Evolutionary conservation across 2,329 filamentous ascomycete species (phyloP).

Genomic region (Aspergillus niger): DNA sequence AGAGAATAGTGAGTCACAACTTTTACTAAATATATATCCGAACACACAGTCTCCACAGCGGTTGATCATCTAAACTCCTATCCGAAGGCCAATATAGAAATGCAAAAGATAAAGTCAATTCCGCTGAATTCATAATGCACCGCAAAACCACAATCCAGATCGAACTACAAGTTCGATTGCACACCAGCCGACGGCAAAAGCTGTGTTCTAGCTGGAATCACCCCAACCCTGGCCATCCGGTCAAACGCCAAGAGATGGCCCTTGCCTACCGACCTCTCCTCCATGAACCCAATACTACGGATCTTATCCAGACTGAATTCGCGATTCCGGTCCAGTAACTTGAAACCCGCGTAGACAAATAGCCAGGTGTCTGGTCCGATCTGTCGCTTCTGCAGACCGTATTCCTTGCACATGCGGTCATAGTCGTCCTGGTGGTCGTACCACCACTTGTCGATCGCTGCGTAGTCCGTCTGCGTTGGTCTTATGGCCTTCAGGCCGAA

Average conservation of each 20-base stretch:
- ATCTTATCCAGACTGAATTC: slow-evolving; percentile 28
- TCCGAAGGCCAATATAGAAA: no score
- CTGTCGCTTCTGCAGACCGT: slow-evolving; percentile 16
- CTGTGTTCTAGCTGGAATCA: slow-evolving; percentile 3
- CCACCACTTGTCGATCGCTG: slow-evolving; percentile 25
- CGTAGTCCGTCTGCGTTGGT: slow-evolving; percentile 12
- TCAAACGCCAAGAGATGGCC: slow-evolving; percentile 21
- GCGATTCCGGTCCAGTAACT: slow-evolving; percentile 20
- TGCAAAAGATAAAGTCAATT: no score
- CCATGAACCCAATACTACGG: slow-evolving; percentile 25
- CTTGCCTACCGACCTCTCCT: slow-evolving; percentile 21
- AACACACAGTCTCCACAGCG: no score
- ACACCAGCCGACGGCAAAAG: not conserved
- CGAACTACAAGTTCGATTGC: not conserved
- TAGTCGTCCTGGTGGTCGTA: slow-evolving; percentile 21
- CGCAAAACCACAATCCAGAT: no score
- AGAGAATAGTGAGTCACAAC: no score
- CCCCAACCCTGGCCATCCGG: slow-evolving; percentile 10
- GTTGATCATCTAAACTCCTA: no score
- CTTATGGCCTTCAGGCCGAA: slow-evolving; percentile 25
- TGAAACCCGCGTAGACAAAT: slow-evolving; percentile 20
- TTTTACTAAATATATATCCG: no score
- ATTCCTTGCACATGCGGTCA: slow-evolving; percentile 23
- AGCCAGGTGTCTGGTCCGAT: slow-evolving; percentile 19
- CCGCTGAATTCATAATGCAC: no score